Evolutionary conservation across 2,329 filamentous ascomycete species (phyloP), one percentile per base, ranked within the genome.

Genomic region (Elsinoe ampelina): DNA sequence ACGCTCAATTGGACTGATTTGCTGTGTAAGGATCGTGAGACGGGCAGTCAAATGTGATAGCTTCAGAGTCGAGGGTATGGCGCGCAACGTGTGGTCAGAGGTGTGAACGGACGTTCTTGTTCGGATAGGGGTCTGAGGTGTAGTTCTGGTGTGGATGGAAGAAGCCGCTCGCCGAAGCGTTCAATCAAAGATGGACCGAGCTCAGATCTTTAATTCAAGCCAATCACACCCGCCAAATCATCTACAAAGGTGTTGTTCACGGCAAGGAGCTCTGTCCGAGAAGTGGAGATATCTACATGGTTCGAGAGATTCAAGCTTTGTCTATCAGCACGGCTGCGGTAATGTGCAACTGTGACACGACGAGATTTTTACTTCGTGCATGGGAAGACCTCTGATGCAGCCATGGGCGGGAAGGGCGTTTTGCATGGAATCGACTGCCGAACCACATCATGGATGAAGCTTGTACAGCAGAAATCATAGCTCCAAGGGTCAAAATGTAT

Each of bases 181-280:
- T 52, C 48, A 52, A 52, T 52, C 32, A 32, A 26, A 52, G 26
- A 35, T 52, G 48, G 48, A 52, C 48, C 48, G 48, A 52, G 48
- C 48, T 52, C 34, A 13, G 32, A 52, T 39, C 48, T 22, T 34
- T 13, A 13, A 30, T 26, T 20, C 34, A 6, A 34, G 15, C 48
- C 48, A 52, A 52, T 52, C 48, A 52, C 12, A 20, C 13, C 8
- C 48, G 32, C n/a, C 48, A 26, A 39, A 5, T 26, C 7, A 22
- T 52, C 34, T 52, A 38, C 11, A 35, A 6, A 36, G 20, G 2
- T 20, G 35, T 52, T 52, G 34, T 52, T 4, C 48, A 52, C 41
- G 41, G 41, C 15, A 43, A 15, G 41, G 41, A 43, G 41, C 41
- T 43, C 17, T 22, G 17, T 43, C 41, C 41, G 41, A 43, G 41